Conservation (phyloP, 257 asterid genomes). For the Echites panduratus region DNA sequence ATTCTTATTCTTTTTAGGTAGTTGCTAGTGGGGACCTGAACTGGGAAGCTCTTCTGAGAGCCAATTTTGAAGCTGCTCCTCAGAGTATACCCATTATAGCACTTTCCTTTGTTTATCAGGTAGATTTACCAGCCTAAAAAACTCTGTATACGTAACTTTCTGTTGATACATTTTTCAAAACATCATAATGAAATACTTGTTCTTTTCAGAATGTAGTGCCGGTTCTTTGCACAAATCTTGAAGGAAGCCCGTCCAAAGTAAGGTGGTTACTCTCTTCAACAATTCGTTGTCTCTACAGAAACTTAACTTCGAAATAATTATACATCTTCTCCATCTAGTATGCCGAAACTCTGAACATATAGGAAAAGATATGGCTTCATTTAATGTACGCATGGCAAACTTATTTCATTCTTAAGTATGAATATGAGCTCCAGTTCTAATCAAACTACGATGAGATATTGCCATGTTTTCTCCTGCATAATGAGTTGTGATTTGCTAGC, state of each 20-base stretch:
- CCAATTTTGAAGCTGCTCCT: slow-evolving; percentile 84
- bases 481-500: not conserved
- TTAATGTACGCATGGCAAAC: not conserved
- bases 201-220: slow-evolving; percentile 87
- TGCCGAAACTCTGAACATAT: not conserved
- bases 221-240: slow-evolving; percentile 87
- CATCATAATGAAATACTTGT: not conserved
- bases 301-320: not conserved
- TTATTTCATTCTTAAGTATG: not conserved
- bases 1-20: slow-evolving; percentile 34
- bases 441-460: not conserved
- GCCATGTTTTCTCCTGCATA: not conserved
- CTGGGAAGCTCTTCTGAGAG: slow-evolving; percentile 77
- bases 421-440: not conserved
- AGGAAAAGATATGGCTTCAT: not conserved
- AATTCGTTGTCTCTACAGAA: not conserved
- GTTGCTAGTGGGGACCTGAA: slow-evolving; percentile 82
- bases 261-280: slow-evolving; percentile 49
- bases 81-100: slow-evolving; percentile 86
- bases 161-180: not conserved
- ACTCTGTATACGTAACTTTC: not conserved
- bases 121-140: slow-evolving; percentile 15
- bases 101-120: slow-evolving; percentile 97
- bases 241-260: slow-evolving; percentile 80
- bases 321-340: not conserved